Evolutionary conservation across 768 basidiomycete species (phyloP), one percentile per base, ranked within the genome.

Genomic region (Boletus pseudo-olivaceus): DNA sequence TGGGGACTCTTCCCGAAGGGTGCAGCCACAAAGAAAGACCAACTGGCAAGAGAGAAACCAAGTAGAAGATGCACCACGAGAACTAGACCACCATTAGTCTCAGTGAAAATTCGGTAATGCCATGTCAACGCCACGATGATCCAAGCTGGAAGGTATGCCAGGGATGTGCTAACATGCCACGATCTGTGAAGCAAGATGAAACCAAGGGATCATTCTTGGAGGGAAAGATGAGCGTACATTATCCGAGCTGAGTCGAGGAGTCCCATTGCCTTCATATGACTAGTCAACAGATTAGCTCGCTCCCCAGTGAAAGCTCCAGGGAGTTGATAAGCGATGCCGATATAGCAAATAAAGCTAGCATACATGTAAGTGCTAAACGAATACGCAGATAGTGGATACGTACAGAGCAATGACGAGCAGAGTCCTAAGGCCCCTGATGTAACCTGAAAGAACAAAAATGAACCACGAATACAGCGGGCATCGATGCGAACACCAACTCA

Each of bases 251-350:
- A 82, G 61, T 90, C 87, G 7, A 79, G 68, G 14, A 90, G 75
- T 8, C 90, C 90, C 90, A 92, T 91, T 3, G 82, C 87, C 63
- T 85, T 85, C 77, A 91, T 81, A 63, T 91, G 87, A 8, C 80
- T 72, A 0, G 90, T 89, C 32, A 91, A 66, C 15, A 79, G 69
- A 49, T 73, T 77, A 0, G 88, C 83, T 39, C 88, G 76, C 66
- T 92, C 90, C 6, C 76, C 77, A 12, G 83, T 74, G 41, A 87
- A 80, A 8, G 84, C 77, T 3, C 88, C 90, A 12, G 89, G 85
- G 2, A 90, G 78, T 58, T 92, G 90, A 63, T 91, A 91, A 0
- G 83, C 76, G 41, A 91, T 85, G 23, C 88, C 88, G 33, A 88
- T 71, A 67, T 81, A 91, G 51, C 80, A 79, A 14, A 90, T 70